phyloP scores from a whole-genome alignment of 2,329 filamentous ascomycete species.

The Cytospora leucostoma region DNA sequence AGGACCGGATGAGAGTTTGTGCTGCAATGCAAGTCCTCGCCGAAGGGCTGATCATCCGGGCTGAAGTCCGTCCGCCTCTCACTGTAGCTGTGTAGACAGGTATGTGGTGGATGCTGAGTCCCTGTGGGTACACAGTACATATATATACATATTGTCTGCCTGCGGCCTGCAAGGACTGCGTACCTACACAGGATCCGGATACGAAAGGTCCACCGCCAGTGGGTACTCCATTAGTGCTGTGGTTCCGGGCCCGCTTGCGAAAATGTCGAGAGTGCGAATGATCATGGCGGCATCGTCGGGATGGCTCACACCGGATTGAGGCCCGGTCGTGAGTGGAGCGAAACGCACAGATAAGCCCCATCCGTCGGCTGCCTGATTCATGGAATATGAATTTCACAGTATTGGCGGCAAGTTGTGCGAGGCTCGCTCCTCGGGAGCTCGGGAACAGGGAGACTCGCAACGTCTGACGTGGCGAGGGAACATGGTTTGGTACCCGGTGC shows the following conservation, averaged over 20 bases:
- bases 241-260: slow-evolving; percentile 19
- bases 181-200: slow-evolving; percentile 18
- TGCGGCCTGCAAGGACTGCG: slow-evolving; percentile 17
- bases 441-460: background rate
- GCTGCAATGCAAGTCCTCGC: slow-evolving; percentile 4
- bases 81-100: background rate
- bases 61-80: slow-evolving; percentile 13
- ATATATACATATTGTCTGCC: slow-evolving; percentile 2
- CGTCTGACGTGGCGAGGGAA: background rate
- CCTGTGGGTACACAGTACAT: slow-evolving; percentile 12
- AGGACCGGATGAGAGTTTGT: background rate
- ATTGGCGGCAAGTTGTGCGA: slow-evolving; percentile 9
- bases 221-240: background rate
- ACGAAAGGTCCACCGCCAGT: slow-evolving; percentile 18
- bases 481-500: background rate
- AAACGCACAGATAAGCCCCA: background rate
- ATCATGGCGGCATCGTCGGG: slow-evolving; percentile 19
- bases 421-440: slow-evolving; percentile 2
- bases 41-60: slow-evolving; percentile 17
- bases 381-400: background rate
- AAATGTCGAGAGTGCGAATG: slow-evolving; percentile 18
- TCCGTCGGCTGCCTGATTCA: background rate
- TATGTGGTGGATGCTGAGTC: background rate
- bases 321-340: slow-evolving; percentile 10
- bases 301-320: slow-evolving; percentile 20